Evolutionary conservation across 208 protist species (phyloP), one percentile per base, ranked within the genome.

Genomic region (Leishmania major): DNA sequence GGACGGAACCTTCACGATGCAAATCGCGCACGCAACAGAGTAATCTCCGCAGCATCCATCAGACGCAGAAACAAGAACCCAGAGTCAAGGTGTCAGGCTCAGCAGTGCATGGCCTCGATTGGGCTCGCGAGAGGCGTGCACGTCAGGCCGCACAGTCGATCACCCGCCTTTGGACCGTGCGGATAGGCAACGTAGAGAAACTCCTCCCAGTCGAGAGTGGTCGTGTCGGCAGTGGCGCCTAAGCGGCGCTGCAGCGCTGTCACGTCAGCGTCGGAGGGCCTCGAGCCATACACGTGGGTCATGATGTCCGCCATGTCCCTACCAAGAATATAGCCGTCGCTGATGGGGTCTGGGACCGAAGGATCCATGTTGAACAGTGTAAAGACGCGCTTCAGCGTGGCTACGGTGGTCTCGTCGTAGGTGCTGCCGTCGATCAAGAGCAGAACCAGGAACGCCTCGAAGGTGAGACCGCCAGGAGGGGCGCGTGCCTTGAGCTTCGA

Each of bases 121-220:
- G 67, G 45, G 57, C 45, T 70, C 1, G 57, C 37, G 19, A 83
- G 84, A 7, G 84, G 84, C 28, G 75, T 87, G 79, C 59, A 81
- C 5, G 75, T 80, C 25, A 75, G 67, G n/a, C 79, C 55, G 25
- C 66, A 78, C 17, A 82, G 69, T n/a, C 83, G 77, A 53, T 84
- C 76, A 25, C 87, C 83, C 22, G 35, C 47, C 35, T 69, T 66
- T 22, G 87, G 89, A 0, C 83, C 83, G 45, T 84, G 77, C 75
- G 66, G 85, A 78, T 95, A 96, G 59, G 89, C 90, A 15, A 93
- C 72, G 55, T 90, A 88, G 43, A 97, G 80, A 85, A 97, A 97
- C 71, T 96, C 92, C 71, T 89, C 90, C 93, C 94, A 97, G 74
- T 82, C 82, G 40, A 97, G 72, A 53, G 90, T 94, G 82, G 92